Evolutionary conservation across 2,329 filamentous ascomycete genomes (phyloP).

Genomic region (Colletotrichum lindemuthianum): DNA sequence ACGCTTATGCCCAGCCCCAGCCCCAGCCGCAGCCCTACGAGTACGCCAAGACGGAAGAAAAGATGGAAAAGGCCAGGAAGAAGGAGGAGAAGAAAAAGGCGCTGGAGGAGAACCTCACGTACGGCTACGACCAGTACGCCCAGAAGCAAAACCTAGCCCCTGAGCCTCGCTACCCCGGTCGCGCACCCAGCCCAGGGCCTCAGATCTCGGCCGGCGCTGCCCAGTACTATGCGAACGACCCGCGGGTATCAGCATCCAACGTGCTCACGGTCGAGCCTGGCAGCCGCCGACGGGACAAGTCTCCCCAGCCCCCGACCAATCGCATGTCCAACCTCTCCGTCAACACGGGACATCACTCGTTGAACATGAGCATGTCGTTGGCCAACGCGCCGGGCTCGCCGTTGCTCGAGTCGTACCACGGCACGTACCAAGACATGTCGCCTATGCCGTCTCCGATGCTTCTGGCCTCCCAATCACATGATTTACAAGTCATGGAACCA

Average conservation of each 20-base stretch:
- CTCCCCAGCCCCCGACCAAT: slow-evolving; percentile 58
- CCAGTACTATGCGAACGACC: slow-evolving; percentile 48
- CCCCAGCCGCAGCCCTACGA: slow-evolving; percentile 43
- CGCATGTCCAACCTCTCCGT: slow-evolving; percentile 66
- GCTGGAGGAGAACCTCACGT: slow-evolving; percentile 60
- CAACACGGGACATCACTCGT: slow-evolving; percentile 54
- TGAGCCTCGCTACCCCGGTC: slow-evolving; percentile 27
- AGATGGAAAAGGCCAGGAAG: slow-evolving; percentile 41
- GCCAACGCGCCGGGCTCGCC: slow-evolving; percentile 79
- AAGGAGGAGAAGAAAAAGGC: slow-evolving; percentile 45
- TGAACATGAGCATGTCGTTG: slow-evolving; percentile 53
- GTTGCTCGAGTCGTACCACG: slow-evolving; percentile 89
- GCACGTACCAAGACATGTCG: slow-evolving; percentile 93
- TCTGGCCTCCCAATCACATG: slow-evolving; percentile 49
- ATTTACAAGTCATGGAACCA: slow-evolving; percentile 52
- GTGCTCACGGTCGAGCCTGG: slow-evolving; percentile 55
- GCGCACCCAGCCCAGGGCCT: slow-evolving; percentile 29
- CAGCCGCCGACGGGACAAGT: slow-evolving; percentile 51
- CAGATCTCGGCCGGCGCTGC: slow-evolving; percentile 37
- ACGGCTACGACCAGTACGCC: slow-evolving; percentile 49
- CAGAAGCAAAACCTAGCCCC: slow-evolving; percentile 29
- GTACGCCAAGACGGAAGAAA: slow-evolving; percentile 38
- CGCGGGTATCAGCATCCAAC: slow-evolving; percentile 48
- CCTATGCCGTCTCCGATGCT: slow-evolving; percentile 90
- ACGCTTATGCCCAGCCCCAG: slow-evolving; percentile 43